Base-by-base conservation (phyloP, 805 yeast species). In the Saccharomycopsis guyanensis region DNA sequence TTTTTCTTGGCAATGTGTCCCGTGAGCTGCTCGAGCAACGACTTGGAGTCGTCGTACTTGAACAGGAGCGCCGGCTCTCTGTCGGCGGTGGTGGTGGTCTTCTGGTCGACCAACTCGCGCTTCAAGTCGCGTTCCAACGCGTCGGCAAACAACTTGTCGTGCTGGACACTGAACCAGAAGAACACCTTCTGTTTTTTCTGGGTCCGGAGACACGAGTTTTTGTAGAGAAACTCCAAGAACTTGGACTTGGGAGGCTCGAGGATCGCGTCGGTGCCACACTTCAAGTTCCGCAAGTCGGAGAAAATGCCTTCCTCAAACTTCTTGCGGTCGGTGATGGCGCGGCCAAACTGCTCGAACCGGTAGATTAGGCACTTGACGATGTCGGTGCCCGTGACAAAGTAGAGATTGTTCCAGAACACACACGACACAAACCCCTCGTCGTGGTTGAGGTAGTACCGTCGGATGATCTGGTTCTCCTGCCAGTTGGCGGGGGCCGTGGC, bases 111-210 rank as follows among this genome's bases (percentile, higher is more conserved):
- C 44, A 68, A 60, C 59, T 89, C 96, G 55, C 84, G 80, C 64
- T 86, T 88, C 59, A 89, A 65, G 61, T 93, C 97, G 56, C 97
- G 72, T 61, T 89, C 97, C 38, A 93, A 66, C 0, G 97, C 97
- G 63, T 93, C 97, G 2, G 87, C 79, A 73, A 93, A 89, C 38
- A 91, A 68, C 59, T 83, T 80, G 59, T 89, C 96, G 63, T 91
- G 97, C 20, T 93, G 93, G 7, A 93, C 97, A 59, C 89, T 83
- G 62, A 85, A 88, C 97, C 97, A 93, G 63, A 83, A 87, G 61
- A 91, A 91, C 37, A 91, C 97, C 59, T 93, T 91, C 61, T 91
- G 98, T 59, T 93, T 91, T 72, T 91, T 91, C 58, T 91, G 97
- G 0, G 98, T 91, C 56, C 96, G 73, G 22, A 91, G 70, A 60